Percentiles rank a stretch among this genome's conserved stretches.
phyloP scores from a whole-genome alignment of 768 basidiomycete species.

The Suillus alpinus region DNA sequence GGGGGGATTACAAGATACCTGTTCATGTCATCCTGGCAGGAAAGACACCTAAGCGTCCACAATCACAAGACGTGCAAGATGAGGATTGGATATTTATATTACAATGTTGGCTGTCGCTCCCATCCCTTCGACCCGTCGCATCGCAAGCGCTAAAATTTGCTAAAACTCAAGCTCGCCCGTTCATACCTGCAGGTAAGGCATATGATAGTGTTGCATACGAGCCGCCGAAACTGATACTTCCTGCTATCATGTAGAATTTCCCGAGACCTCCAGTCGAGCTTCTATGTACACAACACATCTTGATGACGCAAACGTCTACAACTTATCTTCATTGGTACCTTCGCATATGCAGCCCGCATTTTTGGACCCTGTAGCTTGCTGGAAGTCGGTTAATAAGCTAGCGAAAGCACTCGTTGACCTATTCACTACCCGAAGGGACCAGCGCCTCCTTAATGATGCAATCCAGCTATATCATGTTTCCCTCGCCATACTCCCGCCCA shows the following conservation, averaged over 20 bases:
- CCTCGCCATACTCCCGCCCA: neutral
- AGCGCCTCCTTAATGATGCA: neutral
- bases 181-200: neutral
- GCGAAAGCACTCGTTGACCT: neutral
- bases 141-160: neutral
- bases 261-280: neutral
- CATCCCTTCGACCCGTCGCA: neutral
- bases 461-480: constrained; percentile 1
- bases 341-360: neutral
- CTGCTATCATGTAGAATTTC: neutral
- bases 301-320: neutral
- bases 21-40: neutral
- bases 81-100: neutral
- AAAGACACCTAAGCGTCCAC: neutral
- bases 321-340: neutral
- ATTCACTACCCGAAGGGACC: neutral
- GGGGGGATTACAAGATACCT: neutral
- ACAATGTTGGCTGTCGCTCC: neutral
- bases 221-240: neutral
- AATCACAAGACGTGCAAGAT: neutral
- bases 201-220: neutral
- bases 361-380: neutral
- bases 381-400: neutral
- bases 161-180: neutral
- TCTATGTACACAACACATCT: neutral